phyloP scores from a whole-genome alignment of 2,329 filamentous ascomycete species.

The Albifimbria verrucaria region DNA sequence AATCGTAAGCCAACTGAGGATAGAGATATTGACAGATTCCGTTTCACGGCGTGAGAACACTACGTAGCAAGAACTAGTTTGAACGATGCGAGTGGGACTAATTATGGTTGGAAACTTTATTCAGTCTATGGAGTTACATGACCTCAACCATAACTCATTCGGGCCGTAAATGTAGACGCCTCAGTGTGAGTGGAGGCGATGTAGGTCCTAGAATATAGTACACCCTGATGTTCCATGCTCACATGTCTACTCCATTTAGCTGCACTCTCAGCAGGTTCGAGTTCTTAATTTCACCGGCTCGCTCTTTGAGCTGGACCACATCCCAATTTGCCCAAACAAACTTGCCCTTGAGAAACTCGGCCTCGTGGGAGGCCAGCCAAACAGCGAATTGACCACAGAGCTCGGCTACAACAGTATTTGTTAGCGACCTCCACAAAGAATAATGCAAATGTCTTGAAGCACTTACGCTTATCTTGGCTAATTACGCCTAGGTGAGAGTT shows the following conservation, averaged over 20 bases:
- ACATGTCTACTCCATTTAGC: neutral
- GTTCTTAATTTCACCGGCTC: conserved; percentile 28
- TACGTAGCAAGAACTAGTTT: neutral
- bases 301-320: conserved; percentile 29
- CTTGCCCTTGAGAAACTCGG: conserved; percentile 28
- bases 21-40: neutral
- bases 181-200: neutral
- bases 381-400: conserved; percentile 14
- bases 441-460: neutral
- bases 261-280: neutral
- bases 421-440: neutral
- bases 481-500: neutral
- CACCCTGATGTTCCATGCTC: neutral
- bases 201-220: neutral
- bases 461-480: neutral
- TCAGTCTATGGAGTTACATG: neutral
- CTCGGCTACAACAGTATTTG: conserved; percentile 6
- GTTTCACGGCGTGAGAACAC: neutral
- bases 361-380: conserved; percentile 19
- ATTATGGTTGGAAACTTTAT: neutral
- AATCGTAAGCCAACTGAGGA: neutral
- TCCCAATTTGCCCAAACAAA: conserved; percentile 33
- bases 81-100: neutral
- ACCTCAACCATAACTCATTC: neutral
- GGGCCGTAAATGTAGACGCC: neutral